phyloP scores from a whole-genome alignment of 192 early-diverging fungal genomes.

The Spizellomyces punctatus region DNA sequence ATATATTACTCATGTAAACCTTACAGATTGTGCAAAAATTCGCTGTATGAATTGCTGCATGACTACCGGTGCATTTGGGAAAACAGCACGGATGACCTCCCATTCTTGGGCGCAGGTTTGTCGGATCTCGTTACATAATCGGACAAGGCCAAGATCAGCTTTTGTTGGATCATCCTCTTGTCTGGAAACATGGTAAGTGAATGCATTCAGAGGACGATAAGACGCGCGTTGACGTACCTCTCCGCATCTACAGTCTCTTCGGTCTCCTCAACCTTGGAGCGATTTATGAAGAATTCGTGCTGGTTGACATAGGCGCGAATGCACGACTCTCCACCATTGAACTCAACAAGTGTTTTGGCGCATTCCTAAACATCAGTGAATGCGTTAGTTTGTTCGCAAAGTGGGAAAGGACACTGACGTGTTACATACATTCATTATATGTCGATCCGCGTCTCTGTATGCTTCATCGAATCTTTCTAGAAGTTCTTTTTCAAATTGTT shows the following conservation, averaged over 20 bases:
- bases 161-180: neutral
- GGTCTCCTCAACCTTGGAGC: slow-evolving; percentile 30
- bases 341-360: slow-evolving; percentile 85
- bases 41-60: slow-evolving; percentile 94
- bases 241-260: slow-evolving; percentile 1
- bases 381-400: neutral
- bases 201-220: neutral
- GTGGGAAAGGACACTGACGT: neutral
- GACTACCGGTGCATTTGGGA: slow-evolving; percentile 86
- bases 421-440: slow-evolving; percentile 70
- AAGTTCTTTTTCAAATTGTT: slow-evolving; percentile 88
- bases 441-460: slow-evolving; percentile 72
- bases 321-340: slow-evolving; percentile 95
- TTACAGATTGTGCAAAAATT: slow-evolving; percentile 93
- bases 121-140: slow-evolving; percentile 74
- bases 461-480: slow-evolving; percentile 86
- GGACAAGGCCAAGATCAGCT: slow-evolving; percentile 4
- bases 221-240: slow-evolving; percentile 6
- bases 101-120: slow-evolving; percentile 85
- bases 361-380: slow-evolving; percentile 61
- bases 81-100: slow-evolving; percentile 89
- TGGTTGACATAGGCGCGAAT: slow-evolving; percentile 96
- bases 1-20: neutral
- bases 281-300: slow-evolving; percentile 92
- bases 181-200: slow-evolving; percentile 2